phyloP scores from a whole-genome alignment of 2,329 filamentous ascomycete species.

The Colletotrichum limetticola region DNA sequence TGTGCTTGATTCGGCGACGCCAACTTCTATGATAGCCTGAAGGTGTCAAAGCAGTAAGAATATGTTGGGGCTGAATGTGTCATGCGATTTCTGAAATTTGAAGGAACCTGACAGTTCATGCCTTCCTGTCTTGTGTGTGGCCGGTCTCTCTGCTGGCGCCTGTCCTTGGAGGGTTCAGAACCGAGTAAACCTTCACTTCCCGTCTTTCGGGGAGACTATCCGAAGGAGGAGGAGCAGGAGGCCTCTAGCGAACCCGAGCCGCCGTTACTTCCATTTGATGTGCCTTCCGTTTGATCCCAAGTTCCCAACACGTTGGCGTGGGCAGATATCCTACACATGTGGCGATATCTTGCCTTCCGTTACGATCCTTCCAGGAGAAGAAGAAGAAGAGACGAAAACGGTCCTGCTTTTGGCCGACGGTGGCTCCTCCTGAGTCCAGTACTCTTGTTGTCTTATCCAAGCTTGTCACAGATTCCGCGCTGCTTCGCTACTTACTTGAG shows the following conservation, averaged over 20 bases:
- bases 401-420: too few species aligned
- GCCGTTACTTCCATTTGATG: not conserved
- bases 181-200: not conserved
- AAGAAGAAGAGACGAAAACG: not conserved
- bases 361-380: not conserved
- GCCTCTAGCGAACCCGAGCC: not conserved
- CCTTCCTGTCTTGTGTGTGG: not conserved
- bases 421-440: not conserved
- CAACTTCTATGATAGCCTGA: not conserved
- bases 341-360: not conserved
- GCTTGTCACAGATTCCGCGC: not conserved
- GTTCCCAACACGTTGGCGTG: not conserved
- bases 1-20: not conserved
- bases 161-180: not conserved
- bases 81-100: not conserved
- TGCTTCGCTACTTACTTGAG: not conserved
- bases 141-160: not conserved
- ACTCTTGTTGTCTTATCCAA: not conserved
- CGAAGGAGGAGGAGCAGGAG: not conserved
- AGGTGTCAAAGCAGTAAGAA: not conserved
- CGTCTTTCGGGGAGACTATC: not conserved
- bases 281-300: not conserved
- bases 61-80: not conserved
- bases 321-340: not conserved
- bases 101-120: not conserved